Base-by-base conservation (phyloP, 2,329 filamentous ascomycete species). In the Hypomyces perniciosus region DNA sequence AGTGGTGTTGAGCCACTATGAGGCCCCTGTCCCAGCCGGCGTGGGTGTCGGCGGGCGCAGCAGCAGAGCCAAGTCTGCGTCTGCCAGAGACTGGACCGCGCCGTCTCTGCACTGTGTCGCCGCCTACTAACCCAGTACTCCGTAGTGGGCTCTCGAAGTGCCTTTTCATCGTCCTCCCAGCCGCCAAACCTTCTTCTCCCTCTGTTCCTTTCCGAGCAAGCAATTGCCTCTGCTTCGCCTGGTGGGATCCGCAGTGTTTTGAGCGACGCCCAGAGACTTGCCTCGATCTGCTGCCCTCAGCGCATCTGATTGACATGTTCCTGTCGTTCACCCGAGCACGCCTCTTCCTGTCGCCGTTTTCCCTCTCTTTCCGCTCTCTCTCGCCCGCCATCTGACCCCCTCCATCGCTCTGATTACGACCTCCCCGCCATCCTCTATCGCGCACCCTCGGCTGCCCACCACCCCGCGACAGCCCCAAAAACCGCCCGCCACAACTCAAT, bases 391-490 rank as follows among this genome's bases (percentile, higher is more conserved):
- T 28, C 31, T 41, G 35, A 38, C 12, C 44, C 49, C 43, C 49
- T 47, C 43, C 38, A 45, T 40, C 28, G 29, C 28, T 42, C 37
- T 40, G 34, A 51, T 40, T 44, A 38, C 50, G 46, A 52, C 33
- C 52, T 48, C 52, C 51, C 51, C 51, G 48, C 51, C 51, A 51
- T 45, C 44, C 28, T 20, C 28, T 37, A n/a, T 46, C 46, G 45
- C 47, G 48, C 51, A 48, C 51, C 50, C 38, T 48, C 54, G 41
- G 43, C 46, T 52, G 38, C 48, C 41, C 48, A 20, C 44, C 51
- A 53, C 61, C 59, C 61, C 57, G 56, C 61, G 48, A 54, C 52
- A 57, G 54, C 20, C 20, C 51, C 48, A 44, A 55, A 44, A 52
- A 38, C 46, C 52, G 40, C 48, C 56, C 50, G 57, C 42, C 51